Evolutionary conservation across 78 protist genomes (phyloP), one percentile per base, ranked within the genome.

Genomic region (Dictyostelium brefeldianum): DNA sequence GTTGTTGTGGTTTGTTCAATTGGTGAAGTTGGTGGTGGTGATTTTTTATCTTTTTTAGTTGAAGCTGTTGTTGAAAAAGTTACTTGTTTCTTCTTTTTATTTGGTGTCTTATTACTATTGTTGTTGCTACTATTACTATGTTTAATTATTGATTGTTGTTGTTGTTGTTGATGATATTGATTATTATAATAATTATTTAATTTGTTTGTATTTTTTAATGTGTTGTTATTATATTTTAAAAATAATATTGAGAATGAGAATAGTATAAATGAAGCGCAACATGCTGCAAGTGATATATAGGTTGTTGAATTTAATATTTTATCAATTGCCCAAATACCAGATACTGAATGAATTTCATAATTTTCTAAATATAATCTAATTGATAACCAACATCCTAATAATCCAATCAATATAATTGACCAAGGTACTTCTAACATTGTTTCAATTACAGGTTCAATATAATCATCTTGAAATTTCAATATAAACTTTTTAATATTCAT

Each of bases 341-440:
- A 46, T 12, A 81, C 3, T 47, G 62, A 20, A 48, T 81, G 89
- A 64, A 81, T 81, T 25, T 22, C 75, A 12, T 15, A 2, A 27
- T 65, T 47, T 9, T 81, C 75, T 22, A 81, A 70, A 65, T 81
- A 81, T 15, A 59, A 17, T 81, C 89, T 57, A 25, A 81, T 29
- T 25, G 43, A 41, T 17, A 81, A 4, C 89, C 89, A 81, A 22
- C 64, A 75, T 25, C 25, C n/a, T 22, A 73, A 73, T 47, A 73
- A 46, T 43, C 43, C 17, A 14, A 73, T 9, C 12, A 73, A n/a
- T 73, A 73, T 46, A 3, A 29, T 46, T 46, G 22, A 43, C 51
- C 51, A 73, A 20, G 79, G 79, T 46, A 47, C 20, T 36, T 73
- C 79, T 17, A 73, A 46, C 56, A 73, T 46, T 46, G 29, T 36